phyloP scores from a whole-genome alignment of 2,329 filamentous ascomycete genomes.

The Xylariales sp. region DNA sequence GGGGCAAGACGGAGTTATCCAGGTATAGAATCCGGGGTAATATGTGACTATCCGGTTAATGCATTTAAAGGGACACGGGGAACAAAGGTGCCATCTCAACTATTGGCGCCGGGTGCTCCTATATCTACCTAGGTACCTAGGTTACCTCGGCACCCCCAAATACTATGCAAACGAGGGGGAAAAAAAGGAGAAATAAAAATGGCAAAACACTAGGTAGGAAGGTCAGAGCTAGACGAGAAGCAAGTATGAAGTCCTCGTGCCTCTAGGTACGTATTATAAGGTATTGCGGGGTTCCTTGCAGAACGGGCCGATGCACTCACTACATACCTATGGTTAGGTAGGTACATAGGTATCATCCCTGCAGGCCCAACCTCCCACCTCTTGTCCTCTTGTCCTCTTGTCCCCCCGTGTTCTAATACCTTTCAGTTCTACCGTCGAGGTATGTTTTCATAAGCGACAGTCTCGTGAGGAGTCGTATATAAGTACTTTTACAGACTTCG shows the following conservation, averaged over 20 bases:
- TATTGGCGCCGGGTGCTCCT: too few species aligned
- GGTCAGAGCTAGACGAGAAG: too few species aligned
- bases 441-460: neutral
- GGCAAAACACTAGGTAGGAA: too few species aligned
- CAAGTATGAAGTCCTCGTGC: too few species aligned
- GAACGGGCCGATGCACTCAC: neutral
- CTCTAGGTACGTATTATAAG: neutral
- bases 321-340: too few species aligned
- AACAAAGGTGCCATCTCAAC: too few species aligned
- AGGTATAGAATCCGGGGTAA: constrained; percentile 23
- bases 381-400: neutral
- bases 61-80: constrained; percentile 3
- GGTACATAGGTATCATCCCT: constrained; percentile 12
- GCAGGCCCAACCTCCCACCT: constrained; percentile 5
- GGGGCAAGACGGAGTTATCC: constrained; percentile 13
- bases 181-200: too few species aligned
- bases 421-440: too few species aligned
- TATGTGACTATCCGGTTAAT: constrained; percentile 2
- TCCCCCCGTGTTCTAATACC: too few species aligned
- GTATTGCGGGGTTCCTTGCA: constrained; percentile 22
- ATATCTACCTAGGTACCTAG: too few species aligned
- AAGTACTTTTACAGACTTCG: neutral
- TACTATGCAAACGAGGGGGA: too few species aligned
- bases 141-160: too few species aligned
- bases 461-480: neutral